Base-by-base conservation (phyloP, 148 eudicot genomes). In the Rhododendron mucronatum region DNA sequence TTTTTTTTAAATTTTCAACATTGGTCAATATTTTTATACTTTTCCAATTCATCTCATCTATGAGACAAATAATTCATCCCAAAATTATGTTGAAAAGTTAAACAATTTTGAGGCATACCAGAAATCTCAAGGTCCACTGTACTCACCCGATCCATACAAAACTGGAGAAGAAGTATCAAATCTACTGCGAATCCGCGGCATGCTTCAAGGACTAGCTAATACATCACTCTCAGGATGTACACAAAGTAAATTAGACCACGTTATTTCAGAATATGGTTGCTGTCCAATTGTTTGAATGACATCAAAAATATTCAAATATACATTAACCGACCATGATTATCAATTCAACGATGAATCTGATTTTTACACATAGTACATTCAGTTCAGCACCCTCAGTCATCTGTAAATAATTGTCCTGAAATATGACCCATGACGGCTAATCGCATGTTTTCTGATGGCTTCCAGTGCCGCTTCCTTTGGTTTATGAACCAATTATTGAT, bases 401-500 rank as follows among this genome's bases (percentile, higher is more conserved):
- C 93, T 21, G 91, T 23, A 59, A 89, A 91, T 86, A 89, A 90
- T 63, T 89, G 94, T 78, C 94, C 95, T 2, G 95, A 87, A 78
- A 90, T 82, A 88, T 85, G 89, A 83, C 90, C 93, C 98, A 95
- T 93, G 28, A 93, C 88, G 11, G 94, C 98, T 14, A 93, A 90
- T 71, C 93, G 97, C 96, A 95, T 92, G 85, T 91, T 91, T 90
- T 95, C 98, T 5, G 99, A 92, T 30, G 97, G 95, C 84, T 95
- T 96, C 99, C 99, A 96, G 78, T 96, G 99, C 16, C 99, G 94
- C 89, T 96, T 96, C 86, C 99, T 86, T 86, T 96, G 99, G 76
- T 96, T 96, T 86, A 96, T 96, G 84, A 96, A 96, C 98, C 99
- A 96, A 57, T 96, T 96, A 90, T 96, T 96, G 83, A 96, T 96